Base-by-base conservation (phyloP, 371 early-diverging fungal genomes). In the Apophysomyces elegans region DNA sequence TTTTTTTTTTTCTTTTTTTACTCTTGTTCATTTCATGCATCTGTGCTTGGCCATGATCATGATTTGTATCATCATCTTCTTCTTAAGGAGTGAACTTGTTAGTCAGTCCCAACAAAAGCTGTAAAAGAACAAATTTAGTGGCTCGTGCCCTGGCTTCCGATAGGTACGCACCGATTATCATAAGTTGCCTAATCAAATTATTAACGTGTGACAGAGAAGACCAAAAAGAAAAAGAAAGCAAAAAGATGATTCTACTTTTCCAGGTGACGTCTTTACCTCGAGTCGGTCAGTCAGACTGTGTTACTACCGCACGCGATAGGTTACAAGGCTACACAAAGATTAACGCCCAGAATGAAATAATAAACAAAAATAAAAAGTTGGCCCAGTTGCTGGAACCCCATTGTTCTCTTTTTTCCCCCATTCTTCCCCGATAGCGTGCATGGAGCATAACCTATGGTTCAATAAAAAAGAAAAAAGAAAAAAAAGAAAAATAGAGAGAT, bases 141-240 rank as follows among this genome's bases (percentile, higher is more conserved):
- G 68, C 68, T 63, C 64, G 68, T 68, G 68, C 68, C 68, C 64
- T 60, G 54, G 59, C 62, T 56, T 68, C 68, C 68, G 68, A 68
- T 68, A 68, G 68, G 68, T 63, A 59, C 68, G 50, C 57, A 60
- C 54, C 38, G 35, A 59, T 58, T 67, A 56, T 61, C 62, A 45
- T 38, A 37, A 67, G 59, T 47, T 68, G 62, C 63, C 63, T 56
- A 54, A 44, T 68, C 46, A 37, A 59, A 63, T 39, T 26, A 50
- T 50, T 50, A 18, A 21, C 21, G 54, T 50, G 21, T 50, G 54
- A 50, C 54, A 50, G 54, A 50, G 5, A 26, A 50, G 54, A 50
- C 54, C 32, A 50, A 50, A 41, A 41, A 41, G 41, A 41, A 41
- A 41, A 41, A 26, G 32, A 41, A 41, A 41, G 41, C 41, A 41